phyloP scores from a whole-genome alignment of 2,329 filamentous ascomycete genomes.

The Bipolaris bicolor region DNA sequence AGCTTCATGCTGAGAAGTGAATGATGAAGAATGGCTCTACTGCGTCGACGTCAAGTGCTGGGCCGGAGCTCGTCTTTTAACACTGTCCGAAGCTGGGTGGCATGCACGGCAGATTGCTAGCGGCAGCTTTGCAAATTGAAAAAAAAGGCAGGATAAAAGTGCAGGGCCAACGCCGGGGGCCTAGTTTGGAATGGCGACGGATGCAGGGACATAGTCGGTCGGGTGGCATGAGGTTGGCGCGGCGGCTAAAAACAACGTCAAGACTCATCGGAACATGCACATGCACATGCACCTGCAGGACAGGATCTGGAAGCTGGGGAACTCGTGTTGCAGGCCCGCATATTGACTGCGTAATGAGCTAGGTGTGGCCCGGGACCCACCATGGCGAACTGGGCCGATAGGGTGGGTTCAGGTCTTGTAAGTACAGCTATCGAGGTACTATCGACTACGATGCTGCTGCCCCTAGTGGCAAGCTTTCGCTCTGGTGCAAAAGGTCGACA shows the following conservation, averaged over 20 bases:
- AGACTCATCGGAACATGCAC: not conserved
- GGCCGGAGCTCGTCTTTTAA: not conserved
- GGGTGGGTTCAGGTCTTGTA: not conserved
- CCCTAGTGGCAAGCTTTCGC: not conserved
- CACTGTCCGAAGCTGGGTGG: not conserved
- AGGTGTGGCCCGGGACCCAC: not conserved
- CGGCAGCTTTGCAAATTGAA: not conserved
- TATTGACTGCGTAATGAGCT: not conserved
- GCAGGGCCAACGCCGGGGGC: slow-evolving; percentile 2
- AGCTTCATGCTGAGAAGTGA: slow-evolving; percentile 25
- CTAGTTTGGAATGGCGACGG: not conserved
- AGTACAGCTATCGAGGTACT: too few relatives aligned
- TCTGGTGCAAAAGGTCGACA: not conserved
- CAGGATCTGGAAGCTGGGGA: slow-evolving; percentile 2
- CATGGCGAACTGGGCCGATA: not conserved
- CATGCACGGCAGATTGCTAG: slow-evolving; percentile 2
- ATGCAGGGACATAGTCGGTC: slow-evolving; percentile 1
- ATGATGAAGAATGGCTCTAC: slow-evolving; percentile 1
- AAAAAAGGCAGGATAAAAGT: slow-evolving; percentile 1
- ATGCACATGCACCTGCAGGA: too few relatives aligned
- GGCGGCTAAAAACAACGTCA: not conserved
- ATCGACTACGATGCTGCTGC: not conserved
- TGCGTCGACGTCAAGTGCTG: not conserved
- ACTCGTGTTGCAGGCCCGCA: not conserved
- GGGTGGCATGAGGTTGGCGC: not conserved